Evolutionary conservation across 306 rosid species (phyloP).

Genomic region (Begonia masoniana): DNA sequence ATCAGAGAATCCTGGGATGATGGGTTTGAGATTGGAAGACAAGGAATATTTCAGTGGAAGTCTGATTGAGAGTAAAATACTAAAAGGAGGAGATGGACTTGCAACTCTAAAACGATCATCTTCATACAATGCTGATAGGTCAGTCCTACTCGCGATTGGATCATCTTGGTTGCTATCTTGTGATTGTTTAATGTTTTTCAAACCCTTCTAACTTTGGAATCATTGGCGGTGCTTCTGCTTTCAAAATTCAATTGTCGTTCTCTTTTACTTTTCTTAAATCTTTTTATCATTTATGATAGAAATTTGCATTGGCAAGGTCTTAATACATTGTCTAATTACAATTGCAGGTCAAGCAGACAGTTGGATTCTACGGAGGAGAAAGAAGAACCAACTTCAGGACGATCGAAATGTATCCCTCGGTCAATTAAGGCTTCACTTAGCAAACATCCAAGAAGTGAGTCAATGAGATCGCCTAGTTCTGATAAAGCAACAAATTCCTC

Average conservation of each 20-base stretch:
- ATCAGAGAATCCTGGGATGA: constrained; percentile 37
- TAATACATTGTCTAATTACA: too few species aligned
- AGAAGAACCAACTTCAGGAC: constrained; percentile 47
- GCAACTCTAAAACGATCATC: constrained; percentile 62
- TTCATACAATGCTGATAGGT: constrained; percentile 80
- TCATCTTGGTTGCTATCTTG: too few species aligned
- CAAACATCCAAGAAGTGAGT: constrained; percentile 59
- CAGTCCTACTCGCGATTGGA: constrained; percentile 6
- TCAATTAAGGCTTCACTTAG: constrained; percentile 67
- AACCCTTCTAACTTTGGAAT: too few species aligned
- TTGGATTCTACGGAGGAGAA: constrained; percentile 35
- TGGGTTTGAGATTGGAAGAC: constrained; percentile 62
- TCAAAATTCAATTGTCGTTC: too few species aligned
- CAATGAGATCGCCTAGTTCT: constrained; percentile 51
- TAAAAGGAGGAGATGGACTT: constrained; percentile 30
- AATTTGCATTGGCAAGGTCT: too few species aligned
- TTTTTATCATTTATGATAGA: too few species aligned
- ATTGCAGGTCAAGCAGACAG: constrained; percentile 47
- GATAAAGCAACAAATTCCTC: constrained; percentile 63
- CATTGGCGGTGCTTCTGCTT: too few species aligned
- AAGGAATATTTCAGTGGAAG: constrained; percentile 89
- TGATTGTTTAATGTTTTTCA: too few species aligned
- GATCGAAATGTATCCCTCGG: constrained; percentile 68
- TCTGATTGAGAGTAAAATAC: constrained; percentile 53
- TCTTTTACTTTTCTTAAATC: too few species aligned